Evolutionary conservation across 176 grass and related monocot species (phyloP).

Genomic region (Canna indica): DNA sequence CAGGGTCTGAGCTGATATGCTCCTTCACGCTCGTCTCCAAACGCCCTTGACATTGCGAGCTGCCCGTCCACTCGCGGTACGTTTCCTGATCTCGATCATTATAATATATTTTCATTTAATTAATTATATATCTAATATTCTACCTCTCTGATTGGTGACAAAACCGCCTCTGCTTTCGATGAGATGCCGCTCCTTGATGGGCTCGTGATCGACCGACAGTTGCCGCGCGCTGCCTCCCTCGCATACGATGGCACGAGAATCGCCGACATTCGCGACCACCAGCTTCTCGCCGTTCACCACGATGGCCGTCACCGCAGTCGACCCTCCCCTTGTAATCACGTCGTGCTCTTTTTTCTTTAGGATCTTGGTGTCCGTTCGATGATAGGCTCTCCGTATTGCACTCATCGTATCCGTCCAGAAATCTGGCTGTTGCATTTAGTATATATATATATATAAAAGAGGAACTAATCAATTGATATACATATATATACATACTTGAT

Average conservation of each 20-base stretch:
- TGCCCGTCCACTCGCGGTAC: slow-evolving; percentile 50
- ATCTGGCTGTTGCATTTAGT: slow-evolving; percentile 22
- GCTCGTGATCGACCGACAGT: slow-evolving; percentile 59
- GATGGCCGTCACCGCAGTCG: slow-evolving; percentile 30
- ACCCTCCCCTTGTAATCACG: slow-evolving; percentile 12
- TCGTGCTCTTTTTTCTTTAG: slow-evolving; percentile 19
- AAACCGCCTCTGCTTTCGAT: slow-evolving; percentile 43
- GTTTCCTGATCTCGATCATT: slow-evolving; percentile 47
- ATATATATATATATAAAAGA: neutral
- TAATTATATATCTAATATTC: no score
- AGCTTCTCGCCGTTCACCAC: slow-evolving; percentile 43
- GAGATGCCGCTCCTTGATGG: slow-evolving; percentile 29
- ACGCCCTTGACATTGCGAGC: slow-evolving; percentile 51
- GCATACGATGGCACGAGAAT: slow-evolving; percentile 43
- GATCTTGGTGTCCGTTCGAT: slow-evolving; percentile 38
- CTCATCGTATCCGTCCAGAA: slow-evolving; percentile 51
- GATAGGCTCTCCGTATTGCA: slow-evolving; percentile 47
- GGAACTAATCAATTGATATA: no score
- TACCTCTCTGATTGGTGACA: slow-evolving; percentile 22
- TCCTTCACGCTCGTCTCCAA: slow-evolving; percentile 52
- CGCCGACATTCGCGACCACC: slow-evolving; percentile 45
- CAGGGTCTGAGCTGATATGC: slow-evolving; percentile 51
- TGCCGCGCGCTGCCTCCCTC: slow-evolving; percentile 29
- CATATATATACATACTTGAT: slow-evolving; percentile 8
- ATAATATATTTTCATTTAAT: no score